Base-by-base conservation (phyloP, 169 alveolate genomes). In the Plasmodium vinckei region DNA sequence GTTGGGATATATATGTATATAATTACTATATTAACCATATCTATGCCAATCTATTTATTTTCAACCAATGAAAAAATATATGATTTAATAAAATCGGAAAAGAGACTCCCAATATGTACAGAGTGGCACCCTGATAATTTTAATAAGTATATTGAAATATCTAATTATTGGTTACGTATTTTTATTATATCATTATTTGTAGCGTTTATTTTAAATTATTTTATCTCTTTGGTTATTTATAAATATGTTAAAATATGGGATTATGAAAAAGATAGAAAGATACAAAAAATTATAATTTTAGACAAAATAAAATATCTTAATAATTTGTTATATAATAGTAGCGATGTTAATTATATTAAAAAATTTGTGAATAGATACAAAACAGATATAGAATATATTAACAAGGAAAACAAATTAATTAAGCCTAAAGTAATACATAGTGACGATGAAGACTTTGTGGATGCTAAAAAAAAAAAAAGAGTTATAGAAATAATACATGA, bases 101-200 rank as follows among this genome's bases (percentile, higher is more conserved):
- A 49, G 42, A 86, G 42, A 27, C 51, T 86, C 0, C 91, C 91
- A 9, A 6, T 47, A 17, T 86, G 91, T 33, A 12, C 21, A 21
- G 91, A 86, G 42, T 86, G 91, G 91, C 91, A 86, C 33, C 91
- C 91, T 42, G 87, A 86, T 23, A 46, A 72, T 57, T 86, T 69
- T 72, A 46, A 39, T 5, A 27, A 2, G 6, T 86, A 86, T 19
- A 65, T 65, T 42, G 54, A 86, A 15, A 86, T 69, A 70, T 64
- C 91, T 5, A 19, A 44, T 27, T 59, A 47, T 17, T 86, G 91
- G 91, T 42, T 27, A 53, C 44, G 17, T 17, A 71, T 86, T 10
- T 72, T 86, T 51, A n/a, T 86, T 12, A 49, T 86, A 1, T 86
- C 91, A 10, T 5, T 86, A n/a, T 9, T 57, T 4, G 60, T 27